phyloP scores from a whole-genome alignment of 2,329 filamentous ascomycete species.

The Aspergillus ibericus region DNA sequence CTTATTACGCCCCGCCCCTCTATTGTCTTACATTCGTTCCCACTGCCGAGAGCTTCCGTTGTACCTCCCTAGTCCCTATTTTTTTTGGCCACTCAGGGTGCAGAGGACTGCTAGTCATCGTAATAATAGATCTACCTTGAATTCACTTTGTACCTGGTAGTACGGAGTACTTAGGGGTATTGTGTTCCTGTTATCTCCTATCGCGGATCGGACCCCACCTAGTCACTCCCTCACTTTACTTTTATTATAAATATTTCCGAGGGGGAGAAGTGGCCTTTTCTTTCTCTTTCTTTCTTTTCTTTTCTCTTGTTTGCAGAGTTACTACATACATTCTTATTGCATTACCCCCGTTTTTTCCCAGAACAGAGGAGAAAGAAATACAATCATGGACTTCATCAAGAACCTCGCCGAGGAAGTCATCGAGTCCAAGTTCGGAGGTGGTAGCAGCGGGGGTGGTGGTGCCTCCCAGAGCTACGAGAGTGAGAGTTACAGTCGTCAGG shows the following conservation, averaged over 20 bases:
- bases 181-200: background rate
- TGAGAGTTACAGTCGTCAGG: background rate
- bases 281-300: background rate
- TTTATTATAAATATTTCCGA: background rate
- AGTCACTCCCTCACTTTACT: no score
- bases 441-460: background rate
- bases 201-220: background rate
- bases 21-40: background rate
- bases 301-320: background rate
- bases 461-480: slow-evolving; percentile 8
- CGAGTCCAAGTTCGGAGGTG: slow-evolving; percentile 16
- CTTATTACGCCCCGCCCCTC: background rate
- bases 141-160: no score
- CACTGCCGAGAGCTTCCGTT: no score
- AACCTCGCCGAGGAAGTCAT: slow-evolving; percentile 30
- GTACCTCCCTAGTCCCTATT: no score
- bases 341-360: background rate
- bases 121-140: no score
- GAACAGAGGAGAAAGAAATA: background rate
- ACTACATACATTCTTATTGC: background rate
- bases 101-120: no score
- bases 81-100: no score
- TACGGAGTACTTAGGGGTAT: no score
- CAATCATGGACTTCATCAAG: slow-evolving; percentile 29
- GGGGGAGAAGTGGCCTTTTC: background rate